phyloP scores from a whole-genome alignment of 148 eudicot genomes.

The Nepenthes mirabilis region DNA sequence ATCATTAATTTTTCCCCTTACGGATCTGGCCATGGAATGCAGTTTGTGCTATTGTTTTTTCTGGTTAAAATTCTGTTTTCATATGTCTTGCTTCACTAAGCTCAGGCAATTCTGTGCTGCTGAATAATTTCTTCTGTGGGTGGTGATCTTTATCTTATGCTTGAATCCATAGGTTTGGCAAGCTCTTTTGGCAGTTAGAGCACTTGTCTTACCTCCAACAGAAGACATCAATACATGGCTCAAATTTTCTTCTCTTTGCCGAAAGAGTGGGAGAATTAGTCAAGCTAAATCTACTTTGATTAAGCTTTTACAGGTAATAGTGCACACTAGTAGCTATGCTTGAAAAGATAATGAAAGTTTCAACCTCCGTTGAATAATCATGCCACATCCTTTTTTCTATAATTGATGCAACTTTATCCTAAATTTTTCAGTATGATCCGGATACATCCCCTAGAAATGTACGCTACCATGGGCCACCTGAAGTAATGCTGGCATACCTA shows the following conservation, averaged over 20 bases:
- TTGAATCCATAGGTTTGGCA: constrained; percentile 78
- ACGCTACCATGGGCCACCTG: constrained; percentile 74
- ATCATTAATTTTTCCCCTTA: too few species aligned
- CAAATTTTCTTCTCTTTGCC: constrained; percentile 89
- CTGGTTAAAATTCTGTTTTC: too few species aligned
- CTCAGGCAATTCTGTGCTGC: neutral
- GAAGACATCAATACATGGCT: constrained; percentile 93
- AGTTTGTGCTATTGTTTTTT: too few species aligned
- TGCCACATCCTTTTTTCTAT: neutral
- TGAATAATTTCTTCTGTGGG: neutral
- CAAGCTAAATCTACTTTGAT: constrained; percentile 87
- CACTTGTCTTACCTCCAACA: constrained; percentile 85
- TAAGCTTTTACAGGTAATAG: constrained; percentile 72
- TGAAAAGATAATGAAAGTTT: neutral
- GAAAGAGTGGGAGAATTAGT: constrained; percentile 80
- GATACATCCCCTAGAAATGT: constrained; percentile 64
- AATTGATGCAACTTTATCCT: constrained; percentile 3
- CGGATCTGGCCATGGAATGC: too few species aligned
- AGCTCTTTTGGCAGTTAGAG: constrained; percentile 77
- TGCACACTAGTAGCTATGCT: neutral
- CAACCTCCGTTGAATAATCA: neutral
- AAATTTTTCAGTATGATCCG: constrained; percentile 69
- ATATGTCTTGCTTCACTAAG: neutral
- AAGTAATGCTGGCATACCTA: constrained; percentile 83
- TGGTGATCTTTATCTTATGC: neutral